Conservation (phyloP, 2,329 filamentous ascomycete genomes). For the Nothophoma quercina region DNA sequence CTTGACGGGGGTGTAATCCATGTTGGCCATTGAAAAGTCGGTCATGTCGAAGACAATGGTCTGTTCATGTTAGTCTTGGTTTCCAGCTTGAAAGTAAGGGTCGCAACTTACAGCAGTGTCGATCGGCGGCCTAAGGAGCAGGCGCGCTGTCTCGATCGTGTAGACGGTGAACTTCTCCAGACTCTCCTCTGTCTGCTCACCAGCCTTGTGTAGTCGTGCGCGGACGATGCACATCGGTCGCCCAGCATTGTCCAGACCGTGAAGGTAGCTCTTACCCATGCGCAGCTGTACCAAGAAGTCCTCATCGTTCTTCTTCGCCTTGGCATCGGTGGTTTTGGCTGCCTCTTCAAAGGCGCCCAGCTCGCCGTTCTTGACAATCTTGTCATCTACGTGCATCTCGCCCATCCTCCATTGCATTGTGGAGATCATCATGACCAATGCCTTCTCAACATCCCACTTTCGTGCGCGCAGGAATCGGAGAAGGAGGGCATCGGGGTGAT, state of each 20-base stretch:
- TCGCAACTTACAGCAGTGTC: conserved; percentile 82
- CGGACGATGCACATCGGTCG: conserved; percentile 87
- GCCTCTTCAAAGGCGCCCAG: conserved; percentile 64
- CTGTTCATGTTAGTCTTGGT: conserved; percentile 54
- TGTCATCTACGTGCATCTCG: conserved; percentile 87
- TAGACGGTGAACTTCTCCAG: conserved; percentile 92
- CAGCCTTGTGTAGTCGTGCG: conserved; percentile 80
- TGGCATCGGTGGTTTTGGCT: conserved; percentile 66
- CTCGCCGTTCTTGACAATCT: conserved; percentile 67
- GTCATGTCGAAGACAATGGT: conserved; percentile 97
- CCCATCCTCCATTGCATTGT: conserved; percentile 89
- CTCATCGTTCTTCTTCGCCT: conserved; percentile 71
- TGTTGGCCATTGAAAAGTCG: conserved; percentile 90
- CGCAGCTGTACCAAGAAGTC: conserved; percentile 86
- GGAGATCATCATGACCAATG: conserved; percentile 90
- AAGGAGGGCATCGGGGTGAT: conserved; percentile 84
- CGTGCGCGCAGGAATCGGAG: conserved; percentile 58
- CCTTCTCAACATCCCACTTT: conserved; percentile 89
- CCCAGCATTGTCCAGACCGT: conserved; percentile 83
- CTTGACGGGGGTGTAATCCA: conserved; percentile 97
- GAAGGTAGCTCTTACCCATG: conserved; percentile 91
- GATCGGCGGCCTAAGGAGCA: conserved; percentile 78
- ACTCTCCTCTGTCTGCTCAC: conserved; percentile 81
- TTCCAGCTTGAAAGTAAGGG: conserved; percentile 22
- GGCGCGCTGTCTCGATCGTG: conserved; percentile 90